A percentile compares a stretch with the other conserved stretches of the same genome.
Evolutionary conservation across 2,329 filamentous ascomycete genomes (phyloP).

Genomic region (Botryotinia globosa): DNA sequence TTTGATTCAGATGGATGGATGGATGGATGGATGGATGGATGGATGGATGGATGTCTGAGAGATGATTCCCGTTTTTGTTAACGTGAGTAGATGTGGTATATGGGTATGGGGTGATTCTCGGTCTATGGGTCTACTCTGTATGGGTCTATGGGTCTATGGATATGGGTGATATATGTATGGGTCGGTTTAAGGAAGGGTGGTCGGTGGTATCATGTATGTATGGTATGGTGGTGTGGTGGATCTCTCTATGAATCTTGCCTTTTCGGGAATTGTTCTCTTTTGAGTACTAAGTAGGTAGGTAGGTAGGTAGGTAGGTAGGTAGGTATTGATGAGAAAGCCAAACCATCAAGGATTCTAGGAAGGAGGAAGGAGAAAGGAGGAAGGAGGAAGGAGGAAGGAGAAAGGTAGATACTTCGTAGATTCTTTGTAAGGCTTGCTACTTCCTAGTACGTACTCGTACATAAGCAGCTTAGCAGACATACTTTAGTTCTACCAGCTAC

Average conservation of each 20-base stretch:
- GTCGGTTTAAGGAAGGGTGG: not conserved
- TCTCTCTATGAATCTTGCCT: not conserved
- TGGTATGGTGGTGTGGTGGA: not conserved
- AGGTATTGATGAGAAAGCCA: not conserved
- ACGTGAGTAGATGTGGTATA: not conserved
- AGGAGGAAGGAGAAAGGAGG: too few species aligned
- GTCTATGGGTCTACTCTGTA: not conserved
- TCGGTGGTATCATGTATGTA: not conserved
- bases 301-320: too few species aligned
- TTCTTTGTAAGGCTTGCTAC: not conserved
- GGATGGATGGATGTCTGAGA: not conserved
- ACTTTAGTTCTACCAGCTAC: not conserved
- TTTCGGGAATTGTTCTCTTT: not conserved
- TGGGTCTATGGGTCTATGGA: not conserved
- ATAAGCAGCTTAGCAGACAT: not conserved
- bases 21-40: not conserved
- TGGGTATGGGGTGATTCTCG: constrained; percentile 9
- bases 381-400: too few species aligned
- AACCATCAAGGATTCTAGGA: not conserved
- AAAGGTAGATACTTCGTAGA: not conserved
- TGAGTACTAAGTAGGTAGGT: not conserved
- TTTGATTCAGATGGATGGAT: not conserved
- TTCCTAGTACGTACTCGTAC: not conserved
- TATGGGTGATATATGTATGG: not conserved
- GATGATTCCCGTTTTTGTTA: not conserved